Evolutionary conservation across 306 rosid species (phyloP).

Genomic region (Sesbania bispinosa): DNA sequence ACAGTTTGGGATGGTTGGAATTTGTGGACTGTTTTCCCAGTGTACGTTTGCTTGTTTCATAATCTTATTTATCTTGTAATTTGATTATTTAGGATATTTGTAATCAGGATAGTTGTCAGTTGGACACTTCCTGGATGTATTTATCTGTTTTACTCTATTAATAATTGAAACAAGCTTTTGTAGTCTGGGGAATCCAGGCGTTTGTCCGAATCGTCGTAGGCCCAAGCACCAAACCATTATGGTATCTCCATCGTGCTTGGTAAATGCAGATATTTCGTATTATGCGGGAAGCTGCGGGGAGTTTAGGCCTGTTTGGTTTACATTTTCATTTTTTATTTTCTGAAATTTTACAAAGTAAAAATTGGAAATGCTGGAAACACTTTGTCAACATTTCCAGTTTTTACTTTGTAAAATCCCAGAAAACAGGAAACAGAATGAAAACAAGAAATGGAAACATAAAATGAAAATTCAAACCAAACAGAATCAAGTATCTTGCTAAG

Average conservation of each 20-base stretch:
- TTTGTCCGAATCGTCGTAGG: constrained; percentile 1
- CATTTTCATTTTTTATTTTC: too few relatives aligned
- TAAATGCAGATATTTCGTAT: neutral
- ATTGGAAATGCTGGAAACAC: too few relatives aligned
- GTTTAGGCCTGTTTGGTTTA: too few relatives aligned
- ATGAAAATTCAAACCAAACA: too few relatives aligned
- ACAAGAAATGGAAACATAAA: too few relatives aligned
- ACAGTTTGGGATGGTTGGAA: constrained; percentile 38
- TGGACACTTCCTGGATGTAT: constrained; percentile 30
- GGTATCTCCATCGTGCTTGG: neutral
- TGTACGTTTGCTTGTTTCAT: constrained; percentile 37
- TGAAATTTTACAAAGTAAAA: too few relatives aligned
- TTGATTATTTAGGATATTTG: constrained; percentile 30
- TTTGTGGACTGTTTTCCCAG: constrained; percentile 31
- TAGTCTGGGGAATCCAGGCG: neutral
- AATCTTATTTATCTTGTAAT: constrained; percentile 31
- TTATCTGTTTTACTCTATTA: constrained; percentile 26
- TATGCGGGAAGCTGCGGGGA: neutral
- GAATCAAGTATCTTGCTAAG: too few relatives aligned
- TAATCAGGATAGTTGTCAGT: constrained; percentile 25
- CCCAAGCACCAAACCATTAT: neutral
- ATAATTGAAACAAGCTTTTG: constrained; percentile 29
- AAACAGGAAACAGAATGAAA: too few relatives aligned
- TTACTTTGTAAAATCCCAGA: too few relatives aligned
- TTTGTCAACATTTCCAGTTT: too few relatives aligned